Conservation (phyloP, 2,329 filamentous ascomycete species). For the Aspergillus fumigatus region DNA sequence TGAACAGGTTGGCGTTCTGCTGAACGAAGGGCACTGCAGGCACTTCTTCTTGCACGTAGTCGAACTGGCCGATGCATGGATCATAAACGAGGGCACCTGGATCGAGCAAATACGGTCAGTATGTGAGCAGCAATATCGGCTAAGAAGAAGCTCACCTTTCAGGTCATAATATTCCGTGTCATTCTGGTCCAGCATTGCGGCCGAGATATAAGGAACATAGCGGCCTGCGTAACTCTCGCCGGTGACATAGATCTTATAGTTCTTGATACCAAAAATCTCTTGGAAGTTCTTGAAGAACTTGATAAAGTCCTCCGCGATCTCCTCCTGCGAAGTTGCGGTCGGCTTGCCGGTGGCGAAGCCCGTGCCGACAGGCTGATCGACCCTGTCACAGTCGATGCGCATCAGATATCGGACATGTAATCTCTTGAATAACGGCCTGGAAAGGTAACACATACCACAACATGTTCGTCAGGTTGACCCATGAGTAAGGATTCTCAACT, state of each 20-base stretch:
- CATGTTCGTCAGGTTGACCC: constrained; percentile 71
- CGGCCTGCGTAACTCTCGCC: constrained; percentile 70
- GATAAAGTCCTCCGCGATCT: constrained; percentile 65
- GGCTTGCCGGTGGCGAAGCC: constrained; percentile 65
- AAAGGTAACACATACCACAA: constrained; percentile 57
- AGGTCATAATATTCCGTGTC: constrained; percentile 66
- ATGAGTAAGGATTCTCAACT: constrained; percentile 64
- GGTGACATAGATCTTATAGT: constrained; percentile 67
- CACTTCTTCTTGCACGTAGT: constrained; percentile 29
- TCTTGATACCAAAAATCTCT: constrained; percentile 62
- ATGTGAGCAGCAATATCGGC: neutral
- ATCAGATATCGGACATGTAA: neutral
- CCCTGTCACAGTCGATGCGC: constrained; percentile 11
- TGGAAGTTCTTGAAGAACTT: constrained; percentile 79
- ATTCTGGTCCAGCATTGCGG: constrained; percentile 66
- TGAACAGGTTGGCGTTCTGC: constrained; percentile 40
- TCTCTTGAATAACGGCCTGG: neutral
- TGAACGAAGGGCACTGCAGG: constrained; percentile 42
- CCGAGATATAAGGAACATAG: constrained; percentile 69
- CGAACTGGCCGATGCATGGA: constrained; percentile 50
- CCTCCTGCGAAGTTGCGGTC: constrained; percentile 62
- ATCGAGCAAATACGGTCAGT: neutral
- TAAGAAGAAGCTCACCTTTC: constrained; percentile 40
- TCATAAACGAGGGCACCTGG: constrained; percentile 64
- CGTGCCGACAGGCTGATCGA: constrained; percentile 49